Conservation (phyloP, 225 moss, liverwort and hornwort species). For the Climacium dendroides region DNA sequence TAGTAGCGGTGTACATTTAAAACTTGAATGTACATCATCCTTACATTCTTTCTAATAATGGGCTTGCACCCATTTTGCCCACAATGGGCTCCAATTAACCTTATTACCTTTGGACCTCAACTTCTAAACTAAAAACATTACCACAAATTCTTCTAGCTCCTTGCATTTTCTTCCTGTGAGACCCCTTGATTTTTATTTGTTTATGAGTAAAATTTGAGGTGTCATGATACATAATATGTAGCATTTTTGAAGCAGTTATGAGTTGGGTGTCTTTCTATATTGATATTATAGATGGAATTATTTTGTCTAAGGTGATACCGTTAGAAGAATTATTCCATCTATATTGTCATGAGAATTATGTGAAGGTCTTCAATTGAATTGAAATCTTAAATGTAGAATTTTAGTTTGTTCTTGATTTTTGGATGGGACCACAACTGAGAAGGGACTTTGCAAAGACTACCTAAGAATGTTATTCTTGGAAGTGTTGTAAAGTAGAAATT, state of each 20-base stretch:
- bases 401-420: neutral
- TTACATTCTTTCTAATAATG: too few relatives aligned
- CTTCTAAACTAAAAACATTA: neutral
- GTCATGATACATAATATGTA: rapidly evolving
- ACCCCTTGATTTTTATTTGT: rapidly evolving
- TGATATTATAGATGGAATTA: neutral
- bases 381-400: neutral
- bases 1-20: neutral
- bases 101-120: rapidly evolving
- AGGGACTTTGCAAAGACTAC: neutral
- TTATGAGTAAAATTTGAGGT: neutral
- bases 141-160: rapidly evolving
- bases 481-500: neutral
- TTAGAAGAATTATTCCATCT: neutral
- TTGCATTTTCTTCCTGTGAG: neutral
- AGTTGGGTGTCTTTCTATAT: neutral
- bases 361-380: neutral
- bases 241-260: neutral
- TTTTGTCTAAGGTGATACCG: neutral
- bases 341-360: rapidly evolving
- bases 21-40: neutral
- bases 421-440: neutral
- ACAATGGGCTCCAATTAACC: too few relatives aligned
- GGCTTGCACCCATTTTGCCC: too few relatives aligned
- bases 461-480: neutral